Evolutionary conservation across 2,329 filamentous ascomycete genomes (phyloP), one percentile per base, ranked within the genome.

Genomic region (Colletotrichum scovillei): DNA sequence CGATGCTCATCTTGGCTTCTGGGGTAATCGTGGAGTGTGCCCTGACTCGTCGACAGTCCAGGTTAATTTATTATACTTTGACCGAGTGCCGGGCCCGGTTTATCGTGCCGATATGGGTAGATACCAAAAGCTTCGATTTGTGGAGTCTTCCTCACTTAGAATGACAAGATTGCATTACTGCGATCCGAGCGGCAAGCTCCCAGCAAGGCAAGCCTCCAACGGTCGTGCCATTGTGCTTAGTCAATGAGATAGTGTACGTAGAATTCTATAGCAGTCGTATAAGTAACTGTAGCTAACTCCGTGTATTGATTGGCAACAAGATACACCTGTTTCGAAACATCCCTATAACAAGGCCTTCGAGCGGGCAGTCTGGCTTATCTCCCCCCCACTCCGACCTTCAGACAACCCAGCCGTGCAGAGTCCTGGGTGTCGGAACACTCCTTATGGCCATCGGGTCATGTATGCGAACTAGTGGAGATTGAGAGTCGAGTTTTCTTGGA

Each of bases 21-120:
- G 70, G 59, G 66, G 66, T 73, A 65, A 73, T 65, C 70, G 70
- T 70, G 59, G 66, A 59, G 59, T 49, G 24, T 30, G 19, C 11
- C 28, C 60, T 69, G 70, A 73, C 70, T 73, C 70, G 66, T 46
- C 46, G 32, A n/a, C 11, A n/a, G 26, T 35, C n/a, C 38, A 49
- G 8, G 30, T 53, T 32, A 65, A 69, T 73, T 22, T 68, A 72
- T 63, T 19, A 63, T n/a, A 68, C 57, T 68, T 60, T 73, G 26
- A 22, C 16, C 24, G 32, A 65, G 55, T 60, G 32, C 70, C 42
- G 66, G 53, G 35, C 69, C 69, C 65, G 24, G 14, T 35, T 58
- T 30, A 16, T 42, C 32, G 49, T 16, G 30, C 46, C 28, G 62
- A 59, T 66, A 32, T 26, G 26, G 11, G 30, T 30, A 64, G 26